phyloP scores from a whole-genome alignment of 2,329 filamentous ascomycete genomes.

The Zymoseptoria brevis region DNA sequence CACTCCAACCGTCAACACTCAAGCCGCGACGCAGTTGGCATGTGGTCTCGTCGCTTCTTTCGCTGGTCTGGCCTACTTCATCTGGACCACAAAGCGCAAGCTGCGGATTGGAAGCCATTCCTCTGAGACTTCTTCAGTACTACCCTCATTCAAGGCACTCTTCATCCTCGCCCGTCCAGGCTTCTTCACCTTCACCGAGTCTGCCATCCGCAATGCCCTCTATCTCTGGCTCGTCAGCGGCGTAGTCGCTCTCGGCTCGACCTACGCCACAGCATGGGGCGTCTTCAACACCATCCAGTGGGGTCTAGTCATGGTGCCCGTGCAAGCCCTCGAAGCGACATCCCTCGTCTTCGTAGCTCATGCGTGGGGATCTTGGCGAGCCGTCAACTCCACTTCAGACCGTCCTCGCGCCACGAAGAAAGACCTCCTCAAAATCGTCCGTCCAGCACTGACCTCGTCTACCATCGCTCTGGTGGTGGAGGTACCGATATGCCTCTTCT shows the following conservation, averaged over 20 bases:
- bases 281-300: slow-evolving; percentile 67
- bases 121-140: background rate
- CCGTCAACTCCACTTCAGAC: slow-evolving; percentile 11
- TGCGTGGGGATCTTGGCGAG: slow-evolving; percentile 51
- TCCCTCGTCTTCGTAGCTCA: slow-evolving; percentile 60
- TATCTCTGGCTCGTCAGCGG: slow-evolving; percentile 63
- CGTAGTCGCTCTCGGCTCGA: slow-evolving; percentile 54
- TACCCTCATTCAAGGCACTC: slow-evolving; percentile 40
- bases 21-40: slow-evolving; percentile 55
- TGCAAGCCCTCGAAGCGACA: slow-evolving; percentile 58
- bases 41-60: slow-evolving; percentile 52
- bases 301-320: slow-evolving; percentile 67
- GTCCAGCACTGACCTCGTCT: slow-evolving; percentile 48
- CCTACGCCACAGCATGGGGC: slow-evolving; percentile 66
- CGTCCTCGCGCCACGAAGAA: slow-evolving; percentile 11
- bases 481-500: slow-evolving; percentile 53
- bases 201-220: slow-evolving; percentile 57
- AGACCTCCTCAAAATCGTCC: slow-evolving; percentile 33
- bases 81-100: slow-evolving; percentile 35
- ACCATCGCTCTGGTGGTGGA: slow-evolving; percentile 51
- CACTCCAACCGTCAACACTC: slow-evolving; percentile 53
- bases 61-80: slow-evolving; percentile 53
- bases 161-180: slow-evolving; percentile 50
- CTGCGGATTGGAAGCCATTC: background rate
- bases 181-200: slow-evolving; percentile 54